Percentiles rank a stretch among this genome's conserved stretches.
These are phyloP conservation scores for Claviceps humidiphila DNA, from an alignment of 2,329 filamentous ascomycete species.

Conservation along the genomic window DNA sequence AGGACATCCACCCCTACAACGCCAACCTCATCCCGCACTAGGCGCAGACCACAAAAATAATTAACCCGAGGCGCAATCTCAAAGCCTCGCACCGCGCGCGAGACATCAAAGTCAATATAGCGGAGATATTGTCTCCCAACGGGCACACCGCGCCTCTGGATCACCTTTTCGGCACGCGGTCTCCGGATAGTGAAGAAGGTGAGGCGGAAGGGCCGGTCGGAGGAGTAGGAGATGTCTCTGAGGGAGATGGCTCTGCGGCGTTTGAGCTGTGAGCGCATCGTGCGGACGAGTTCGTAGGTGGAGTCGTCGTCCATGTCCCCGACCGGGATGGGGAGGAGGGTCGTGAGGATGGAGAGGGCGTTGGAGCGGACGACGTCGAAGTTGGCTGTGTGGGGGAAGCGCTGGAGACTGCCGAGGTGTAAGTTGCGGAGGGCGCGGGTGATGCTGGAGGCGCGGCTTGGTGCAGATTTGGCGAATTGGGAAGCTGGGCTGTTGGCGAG, in stretches of 20 bases:
- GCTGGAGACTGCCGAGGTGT: conserved; percentile 1
- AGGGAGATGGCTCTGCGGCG: conserved; percentile 1
- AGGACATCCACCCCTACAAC: conserved; percentile 5
- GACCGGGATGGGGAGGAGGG: conserved; percentile 6
- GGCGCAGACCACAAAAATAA: conserved; percentile 1
- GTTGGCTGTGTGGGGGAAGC: conserved; percentile 7
- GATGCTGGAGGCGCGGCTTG: conserved; percentile 1
- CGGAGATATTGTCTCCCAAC: conserved; percentile 6
- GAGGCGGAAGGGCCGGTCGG: conserved; percentile 1
- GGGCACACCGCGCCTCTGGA: not conserved
- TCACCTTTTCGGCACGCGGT: conserved; percentile 1
- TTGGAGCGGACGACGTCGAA: conserved; percentile 7
- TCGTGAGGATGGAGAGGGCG: conserved; percentile 5
- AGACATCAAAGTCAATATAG: conserved; percentile 3
- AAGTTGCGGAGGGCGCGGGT: conserved; percentile 6
- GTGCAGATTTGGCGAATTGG: conserved; percentile 1
- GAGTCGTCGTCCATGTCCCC: conserved; percentile 1
- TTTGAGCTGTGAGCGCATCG: conserved; percentile 1
- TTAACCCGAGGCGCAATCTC: not conserved
- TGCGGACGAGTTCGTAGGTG: not conserved
- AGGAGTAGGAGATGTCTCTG: not conserved
- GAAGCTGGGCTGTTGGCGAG: conserved; percentile 2
- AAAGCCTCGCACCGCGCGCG: not conserved
- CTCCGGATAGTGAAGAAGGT: conserved; percentile 5
- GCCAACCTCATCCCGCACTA: conserved; percentile 5